Evolutionary conservation across 345 rosid species (phyloP).

Genomic region (Atalantia buxifolia): DNA sequence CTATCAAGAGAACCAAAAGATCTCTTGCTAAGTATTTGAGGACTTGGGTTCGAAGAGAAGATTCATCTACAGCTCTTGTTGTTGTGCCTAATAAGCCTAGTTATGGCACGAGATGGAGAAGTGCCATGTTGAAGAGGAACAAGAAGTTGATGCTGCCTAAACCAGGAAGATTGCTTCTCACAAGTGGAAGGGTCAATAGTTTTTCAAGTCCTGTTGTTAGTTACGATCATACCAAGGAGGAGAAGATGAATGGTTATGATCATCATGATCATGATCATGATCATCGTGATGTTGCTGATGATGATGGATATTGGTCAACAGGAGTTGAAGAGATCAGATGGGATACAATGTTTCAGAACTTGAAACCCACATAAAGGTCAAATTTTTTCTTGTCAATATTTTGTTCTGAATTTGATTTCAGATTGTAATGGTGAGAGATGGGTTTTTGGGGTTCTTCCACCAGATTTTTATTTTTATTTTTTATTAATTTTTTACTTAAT

Average conservation of each 20-base stretch:
- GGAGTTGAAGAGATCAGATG: conserved; percentile 70
- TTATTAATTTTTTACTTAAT: background rate
- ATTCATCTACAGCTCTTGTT: conserved; percentile 43
- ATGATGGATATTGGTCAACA: conserved; percentile 47
- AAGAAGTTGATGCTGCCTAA: conserved; percentile 42
- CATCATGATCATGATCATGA: background rate
- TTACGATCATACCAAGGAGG: conserved; percentile 37
- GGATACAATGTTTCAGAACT: conserved; percentile 91
- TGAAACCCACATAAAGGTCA: conserved; percentile 68
- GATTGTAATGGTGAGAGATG: conserved; percentile 55
- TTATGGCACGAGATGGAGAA: conserved; percentile 50
- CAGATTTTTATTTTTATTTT: conserved; percentile 18
- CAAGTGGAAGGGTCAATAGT: conserved; percentile 49
- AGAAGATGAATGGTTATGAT: conserved; percentile 29
- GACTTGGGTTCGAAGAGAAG: conserved; percentile 46
- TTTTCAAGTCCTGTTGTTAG: conserved; percentile 48
- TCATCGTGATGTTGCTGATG: conserved; percentile 3
- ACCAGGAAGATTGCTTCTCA: conserved; percentile 56
- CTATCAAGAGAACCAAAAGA: conserved; percentile 59
- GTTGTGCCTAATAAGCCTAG: conserved; percentile 43
- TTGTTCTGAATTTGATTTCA: background rate
- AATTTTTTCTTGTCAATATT: background rate
- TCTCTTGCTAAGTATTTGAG: conserved; percentile 44
- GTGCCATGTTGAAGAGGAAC: conserved; percentile 66
- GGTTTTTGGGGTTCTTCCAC: conserved; percentile 62